Evolutionary conservation across 495 filamentous ascomycete species (phyloP).

Genomic region (Aspergillus panamensis): DNA sequence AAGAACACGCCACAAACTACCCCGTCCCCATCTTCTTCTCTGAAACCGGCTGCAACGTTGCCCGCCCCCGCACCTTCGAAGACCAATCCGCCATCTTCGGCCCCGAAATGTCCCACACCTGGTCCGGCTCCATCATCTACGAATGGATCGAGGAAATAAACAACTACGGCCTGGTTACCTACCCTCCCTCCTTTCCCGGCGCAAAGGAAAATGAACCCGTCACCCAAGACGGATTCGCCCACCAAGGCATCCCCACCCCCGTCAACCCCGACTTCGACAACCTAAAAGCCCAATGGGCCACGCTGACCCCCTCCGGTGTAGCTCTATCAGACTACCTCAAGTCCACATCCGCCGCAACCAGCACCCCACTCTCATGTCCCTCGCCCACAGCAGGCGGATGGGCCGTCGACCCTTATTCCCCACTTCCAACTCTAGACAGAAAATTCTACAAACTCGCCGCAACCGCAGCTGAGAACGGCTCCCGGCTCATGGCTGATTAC

Average conservation of each 20-base stretch:
- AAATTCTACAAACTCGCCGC: constrained; percentile 19
- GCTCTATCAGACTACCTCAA: constrained; percentile 60
- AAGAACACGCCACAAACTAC: constrained; percentile 54
- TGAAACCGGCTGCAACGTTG: constrained; percentile 73
- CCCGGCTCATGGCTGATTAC: neutral
- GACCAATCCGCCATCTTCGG: constrained; percentile 79
- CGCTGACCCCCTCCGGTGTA: constrained; percentile 64
- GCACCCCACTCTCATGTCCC: constrained; percentile 60
- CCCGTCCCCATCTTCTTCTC: constrained; percentile 83
- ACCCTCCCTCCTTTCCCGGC: constrained; percentile 48
- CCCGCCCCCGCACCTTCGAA: constrained; percentile 64
- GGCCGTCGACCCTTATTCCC: constrained; percentile 64
- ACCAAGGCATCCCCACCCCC: constrained; percentile 70
- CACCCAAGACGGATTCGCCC: constrained; percentile 62
- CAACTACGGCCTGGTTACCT: constrained; percentile 79
- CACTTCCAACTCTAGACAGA: constrained; percentile 64
- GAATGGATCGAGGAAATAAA: constrained; percentile 89
- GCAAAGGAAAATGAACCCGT: constrained; percentile 37
- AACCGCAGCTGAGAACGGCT: neutral
- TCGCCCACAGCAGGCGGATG: constrained; percentile 64
- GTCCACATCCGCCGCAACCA: constrained; percentile 54
- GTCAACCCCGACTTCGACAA: constrained; percentile 74
- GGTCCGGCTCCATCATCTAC: constrained; percentile 83
- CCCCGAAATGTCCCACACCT: constrained; percentile 63
- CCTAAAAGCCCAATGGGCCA: constrained; percentile 73